Evolutionary conservation across 371 early-diverging fungal species (phyloP).

Genomic region (Parasitella parasitica): DNA sequence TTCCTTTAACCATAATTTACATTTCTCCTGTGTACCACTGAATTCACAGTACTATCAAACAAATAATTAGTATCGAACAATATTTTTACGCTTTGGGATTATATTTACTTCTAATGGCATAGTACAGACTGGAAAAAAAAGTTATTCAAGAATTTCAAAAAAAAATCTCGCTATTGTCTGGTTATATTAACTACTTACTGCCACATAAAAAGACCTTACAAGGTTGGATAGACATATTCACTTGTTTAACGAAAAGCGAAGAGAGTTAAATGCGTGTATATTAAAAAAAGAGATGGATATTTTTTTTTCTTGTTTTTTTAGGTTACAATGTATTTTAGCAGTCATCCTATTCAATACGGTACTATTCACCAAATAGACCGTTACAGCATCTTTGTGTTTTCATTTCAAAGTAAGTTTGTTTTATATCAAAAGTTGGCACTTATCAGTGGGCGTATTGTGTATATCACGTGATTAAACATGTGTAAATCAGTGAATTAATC

Average conservation of each 20-base stretch:
- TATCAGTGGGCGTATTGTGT: too few relatives aligned
- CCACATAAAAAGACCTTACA: slow-evolving; percentile 47
- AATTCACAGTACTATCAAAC: slow-evolving; percentile 83
- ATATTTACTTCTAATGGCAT: slow-evolving; percentile 58
- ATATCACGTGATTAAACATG: too few relatives aligned
- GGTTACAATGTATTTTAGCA: background rate
- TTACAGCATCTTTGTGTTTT: too few relatives aligned
- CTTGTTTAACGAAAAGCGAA: background rate
- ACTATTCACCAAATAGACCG: too few relatives aligned
- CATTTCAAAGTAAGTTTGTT: too few relatives aligned
- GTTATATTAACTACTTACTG: slow-evolving; percentile 27
- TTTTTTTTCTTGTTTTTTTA: too few relatives aligned
- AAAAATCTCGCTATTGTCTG: background rate
- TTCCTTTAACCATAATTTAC: slow-evolving; percentile 76
- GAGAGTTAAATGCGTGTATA: background rate
- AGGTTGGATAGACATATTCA: slow-evolving; percentile 25
- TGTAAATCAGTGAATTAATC: too few relatives aligned
- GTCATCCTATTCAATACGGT: too few relatives aligned
- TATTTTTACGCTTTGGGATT: too few relatives aligned
- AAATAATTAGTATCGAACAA: background rate
- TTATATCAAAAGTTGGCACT: too few relatives aligned
- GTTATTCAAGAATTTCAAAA: background rate
- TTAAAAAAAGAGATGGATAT: background rate
- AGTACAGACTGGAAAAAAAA: slow-evolving; percentile 47
- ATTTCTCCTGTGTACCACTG: slow-evolving; percentile 77